Conservation (phyloP, 169 alveolate species). For the Cryptosporidium canis region DNA sequence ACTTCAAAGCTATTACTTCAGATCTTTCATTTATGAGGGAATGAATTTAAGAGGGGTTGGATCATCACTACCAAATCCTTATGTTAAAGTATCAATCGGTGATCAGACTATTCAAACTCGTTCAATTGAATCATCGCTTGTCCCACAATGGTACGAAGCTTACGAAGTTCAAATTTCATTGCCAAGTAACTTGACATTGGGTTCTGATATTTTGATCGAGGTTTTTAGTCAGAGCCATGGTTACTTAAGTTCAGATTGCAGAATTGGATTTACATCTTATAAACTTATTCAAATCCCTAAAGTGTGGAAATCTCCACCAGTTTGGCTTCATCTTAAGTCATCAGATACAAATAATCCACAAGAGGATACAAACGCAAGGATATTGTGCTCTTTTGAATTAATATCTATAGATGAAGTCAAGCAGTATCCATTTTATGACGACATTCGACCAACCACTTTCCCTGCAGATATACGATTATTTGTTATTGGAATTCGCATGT, state of each 20-base stretch:
- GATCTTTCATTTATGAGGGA: slow-evolving; percentile 89
- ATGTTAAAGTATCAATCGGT: slow-evolving; percentile 83
- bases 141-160: slow-evolving; percentile 89
- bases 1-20: slow-evolving; percentile 79
- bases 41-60: slow-evolving; percentile 86
- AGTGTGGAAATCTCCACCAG: slow-evolving; percentile 89
- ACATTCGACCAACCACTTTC: slow-evolving; percentile 86
- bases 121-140: slow-evolving; percentile 81
- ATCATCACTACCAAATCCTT: slow-evolving; percentile 73
- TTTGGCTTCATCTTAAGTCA: slow-evolving; percentile 86
- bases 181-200: slow-evolving; percentile 86
- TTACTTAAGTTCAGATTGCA: slow-evolving; percentile 73
- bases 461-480: slow-evolving; percentile 82
- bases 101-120: slow-evolving; percentile 83
- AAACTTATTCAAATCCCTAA: slow-evolving; percentile 82
- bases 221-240: slow-evolving; percentile 79
- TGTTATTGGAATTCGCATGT: slow-evolving; percentile 86
- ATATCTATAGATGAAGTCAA: slow-evolving; percentile 80
- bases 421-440: slow-evolving; percentile 86
- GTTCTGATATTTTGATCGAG: slow-evolving; percentile 87
- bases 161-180: slow-evolving; percentile 84
- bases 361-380: slow-evolving; percentile 83
- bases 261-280: slow-evolving; percentile 81
- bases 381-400: slow-evolving; percentile 87
- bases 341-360: slow-evolving; percentile 75